phyloP scores from a whole-genome alignment of 768 basidiomycete genomes.

The Albatrellus ellisii region DNA sequence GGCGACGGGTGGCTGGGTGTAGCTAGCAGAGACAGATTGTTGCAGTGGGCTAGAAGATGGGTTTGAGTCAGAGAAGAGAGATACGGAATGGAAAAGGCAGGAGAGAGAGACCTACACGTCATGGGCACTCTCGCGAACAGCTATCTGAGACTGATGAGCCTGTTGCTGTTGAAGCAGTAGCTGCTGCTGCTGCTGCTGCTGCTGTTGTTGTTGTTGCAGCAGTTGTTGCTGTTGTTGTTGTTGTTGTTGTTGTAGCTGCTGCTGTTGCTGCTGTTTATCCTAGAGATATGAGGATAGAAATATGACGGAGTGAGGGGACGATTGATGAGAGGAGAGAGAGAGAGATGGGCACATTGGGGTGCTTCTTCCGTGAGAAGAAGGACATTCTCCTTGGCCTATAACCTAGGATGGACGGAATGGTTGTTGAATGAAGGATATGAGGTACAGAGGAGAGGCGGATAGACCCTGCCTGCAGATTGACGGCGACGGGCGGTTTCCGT shows the following conservation, averaged over 20 bases:
- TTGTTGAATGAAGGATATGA: slow-evolving; percentile 17
- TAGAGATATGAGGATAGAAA: slow-evolving; percentile 2
- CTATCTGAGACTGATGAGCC: too few relatives aligned
- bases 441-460: slow-evolving; percentile 1
- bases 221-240: too few relatives aligned
- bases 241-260: background rate
- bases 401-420: slow-evolving; percentile 59
- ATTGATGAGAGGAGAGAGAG: slow-evolving; percentile 3
- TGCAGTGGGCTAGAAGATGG: background rate
- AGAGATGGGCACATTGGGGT: slow-evolving; percentile 27
- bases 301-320: background rate
- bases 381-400: slow-evolving; percentile 68
- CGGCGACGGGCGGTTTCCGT: too few relatives aligned
- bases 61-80: background rate
- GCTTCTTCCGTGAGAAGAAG: slow-evolving; percentile 88
- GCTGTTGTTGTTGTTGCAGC: too few relatives aligned
- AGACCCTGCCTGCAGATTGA: slow-evolving; percentile 4
- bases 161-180: too few relatives aligned
- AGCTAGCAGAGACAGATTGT: background rate
- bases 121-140: slow-evolving; percentile 3
- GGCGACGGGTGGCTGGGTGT: background rate
- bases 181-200: slow-evolving; percentile 13
- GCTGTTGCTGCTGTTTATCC: slow-evolving; percentile 11
- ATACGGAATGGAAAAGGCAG: background rate
- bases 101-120: slow-evolving; percentile 1